Evolutionary conservation across 306 rosid genomes (phyloP), one percentile per base, ranked within the genome.

Genomic region (Rosa chinensis): DNA sequence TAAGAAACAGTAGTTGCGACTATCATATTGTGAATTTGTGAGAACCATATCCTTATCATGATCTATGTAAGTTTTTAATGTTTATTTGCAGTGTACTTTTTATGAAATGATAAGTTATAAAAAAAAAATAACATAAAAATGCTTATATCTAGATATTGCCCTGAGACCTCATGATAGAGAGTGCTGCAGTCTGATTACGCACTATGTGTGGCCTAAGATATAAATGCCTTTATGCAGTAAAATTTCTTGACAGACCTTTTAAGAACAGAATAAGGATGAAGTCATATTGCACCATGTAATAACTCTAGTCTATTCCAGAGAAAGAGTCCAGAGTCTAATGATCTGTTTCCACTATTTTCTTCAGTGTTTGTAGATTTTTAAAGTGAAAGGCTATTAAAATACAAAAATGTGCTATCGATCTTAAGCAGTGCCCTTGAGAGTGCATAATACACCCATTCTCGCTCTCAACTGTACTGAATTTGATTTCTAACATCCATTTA

Each of bases 391-490:
- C 71, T 32, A 75, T 62, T 23, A 28, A 32, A 8, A 6, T 63
- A 32, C 44, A 32, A 35, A 10, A 14, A 63, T 63, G 43, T 61
- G n/a, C 68, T 32, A 12, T 63, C 0, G 4, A 63, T 28, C 42
- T 28, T 63, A 63, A 63, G 69, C 68, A 62, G 42, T 28, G 8
- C 8, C 40, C 40, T 62, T 13, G 68, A 16, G 67, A 49, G 44
- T 81, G 68, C 73, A 66, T 53, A 53, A 53, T 53, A 53, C 59
- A 53, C 21, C 59, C 6, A 75, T 43, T 70, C 69, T 48, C 28
- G 70, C 66, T 77, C 78, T 50, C 35, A 39, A 50, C 73, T 59
- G 25, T 76, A 21, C 69, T 56, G 78, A 61, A 75, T 75, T 78
- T 4, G 70, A 75, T 50, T 68, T 18, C 35, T 20, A 44, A 25